phyloP scores from a whole-genome alignment of 106 monocot species.

The Platanthera zijinensis region DNA sequence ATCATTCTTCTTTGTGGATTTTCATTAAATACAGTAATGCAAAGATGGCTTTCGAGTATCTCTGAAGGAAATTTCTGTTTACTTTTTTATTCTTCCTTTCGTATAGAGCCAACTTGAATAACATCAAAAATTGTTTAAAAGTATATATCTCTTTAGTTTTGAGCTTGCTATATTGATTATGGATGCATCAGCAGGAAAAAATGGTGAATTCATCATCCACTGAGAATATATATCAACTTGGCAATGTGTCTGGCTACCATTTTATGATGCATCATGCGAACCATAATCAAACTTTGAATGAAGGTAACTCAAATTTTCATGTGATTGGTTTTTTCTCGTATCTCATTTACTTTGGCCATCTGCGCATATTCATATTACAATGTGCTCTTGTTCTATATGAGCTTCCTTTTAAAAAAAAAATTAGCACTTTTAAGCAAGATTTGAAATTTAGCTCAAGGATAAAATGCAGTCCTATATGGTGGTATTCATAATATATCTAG shows the following conservation, averaged over 20 bases:
- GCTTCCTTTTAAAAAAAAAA: not conserved
- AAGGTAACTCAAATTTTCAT: slow-evolving; percentile 29
- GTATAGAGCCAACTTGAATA: not conserved
- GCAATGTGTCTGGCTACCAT: slow-evolving; percentile 22
- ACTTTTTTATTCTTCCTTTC: too few species aligned
- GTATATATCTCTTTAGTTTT: not conserved
- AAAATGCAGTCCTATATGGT: not conserved
- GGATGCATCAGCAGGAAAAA: slow-evolving; percentile 34
- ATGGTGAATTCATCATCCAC: slow-evolving; percentile 25
- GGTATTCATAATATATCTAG: not conserved
- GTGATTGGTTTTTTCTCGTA: not conserved
- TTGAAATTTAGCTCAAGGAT: not conserved
- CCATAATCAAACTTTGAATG: slow-evolving; percentile 25
- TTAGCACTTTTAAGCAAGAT: not conserved
- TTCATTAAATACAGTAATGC: not conserved
- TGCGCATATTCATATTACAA: not conserved
- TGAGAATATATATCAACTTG: slow-evolving; percentile 16
- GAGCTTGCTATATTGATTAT: slow-evolving; percentile 7
- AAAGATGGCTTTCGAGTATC: not conserved
- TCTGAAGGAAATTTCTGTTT: not conserved
- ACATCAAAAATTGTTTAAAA: not conserved
- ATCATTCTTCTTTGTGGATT: not conserved
- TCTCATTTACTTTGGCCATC: not conserved
- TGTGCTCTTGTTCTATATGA: not conserved
- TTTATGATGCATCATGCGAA: slow-evolving; percentile 25